Evolutionary conservation across 306 rosid species (phyloP).

Genomic region (Calophaca sinica): DNA sequence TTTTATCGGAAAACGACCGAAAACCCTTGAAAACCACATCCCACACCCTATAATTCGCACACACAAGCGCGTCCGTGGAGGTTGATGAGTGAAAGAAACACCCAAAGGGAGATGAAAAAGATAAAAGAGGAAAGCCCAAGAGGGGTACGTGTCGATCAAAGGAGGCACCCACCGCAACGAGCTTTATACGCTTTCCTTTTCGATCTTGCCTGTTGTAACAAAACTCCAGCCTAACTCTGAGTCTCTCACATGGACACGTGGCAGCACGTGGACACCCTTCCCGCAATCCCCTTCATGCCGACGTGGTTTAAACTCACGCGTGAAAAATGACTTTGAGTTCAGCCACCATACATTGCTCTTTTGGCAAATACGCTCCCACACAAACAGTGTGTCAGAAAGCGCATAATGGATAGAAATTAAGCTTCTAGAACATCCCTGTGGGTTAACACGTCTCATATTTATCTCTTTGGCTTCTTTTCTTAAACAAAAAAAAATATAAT

Average conservation of each 20-base stretch:
- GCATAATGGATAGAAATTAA: not conserved
- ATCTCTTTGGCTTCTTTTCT: not conserved
- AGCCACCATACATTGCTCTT: not conserved
- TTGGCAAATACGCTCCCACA: constrained; percentile 3
- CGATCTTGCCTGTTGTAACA: constrained; percentile 34
- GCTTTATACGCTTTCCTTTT: constrained; percentile 31
- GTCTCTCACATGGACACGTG: constrained; percentile 54
- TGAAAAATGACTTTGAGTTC: constrained; percentile 45
- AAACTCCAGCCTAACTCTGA: constrained; percentile 76
- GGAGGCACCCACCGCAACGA: constrained; percentile 7
- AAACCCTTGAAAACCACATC: constrained; percentile 17
- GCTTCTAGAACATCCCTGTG: constrained; percentile 23
- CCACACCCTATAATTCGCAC: not conserved
- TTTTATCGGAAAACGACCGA: constrained; percentile 34
- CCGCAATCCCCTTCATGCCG: constrained; percentile 45
- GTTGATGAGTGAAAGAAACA: constrained; percentile 79
- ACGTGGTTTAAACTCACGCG: constrained; percentile 63
- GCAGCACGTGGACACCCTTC: constrained; percentile 58
- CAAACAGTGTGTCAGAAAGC: constrained; percentile 2
- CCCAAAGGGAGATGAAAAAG: constrained; percentile 36
- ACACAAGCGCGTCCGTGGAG: constrained; percentile 41
- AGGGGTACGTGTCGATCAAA: constrained; percentile 48
- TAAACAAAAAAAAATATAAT: no score
- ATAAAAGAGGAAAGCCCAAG: not conserved
- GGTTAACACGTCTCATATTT: constrained; percentile 43